These are phyloP conservation scores for Leccinum barrowsii DNA, from an alignment of 768 basidiomycete genomes.

Conservation along the genomic window DNA sequence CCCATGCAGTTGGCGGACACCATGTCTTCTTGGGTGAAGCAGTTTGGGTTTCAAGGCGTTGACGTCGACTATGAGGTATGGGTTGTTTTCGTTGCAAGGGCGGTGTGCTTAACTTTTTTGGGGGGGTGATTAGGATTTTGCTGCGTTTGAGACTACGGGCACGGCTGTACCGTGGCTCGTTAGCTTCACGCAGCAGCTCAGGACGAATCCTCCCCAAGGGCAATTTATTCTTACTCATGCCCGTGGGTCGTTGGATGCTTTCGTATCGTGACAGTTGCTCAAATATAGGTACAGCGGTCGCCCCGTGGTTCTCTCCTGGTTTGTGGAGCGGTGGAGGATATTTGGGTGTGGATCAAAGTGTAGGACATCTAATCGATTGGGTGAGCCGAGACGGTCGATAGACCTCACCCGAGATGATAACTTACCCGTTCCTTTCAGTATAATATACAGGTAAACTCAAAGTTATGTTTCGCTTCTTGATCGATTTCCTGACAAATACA, in stretches of 20 bases:
- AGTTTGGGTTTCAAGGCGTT: conserved; percentile 46
- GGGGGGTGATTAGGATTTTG: conserved; percentile 21
- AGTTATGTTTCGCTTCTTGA: background rate
- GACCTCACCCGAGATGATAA: background rate
- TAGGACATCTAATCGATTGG: conserved; percentile 43
- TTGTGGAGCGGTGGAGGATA: conserved; percentile 25
- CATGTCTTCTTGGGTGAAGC: conserved; percentile 42
- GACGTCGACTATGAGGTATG: conserved; percentile 48
- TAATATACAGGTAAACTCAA: background rate
- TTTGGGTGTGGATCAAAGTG: conserved; percentile 28
- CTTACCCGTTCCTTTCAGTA: background rate
- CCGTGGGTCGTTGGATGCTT: conserved; percentile 18
- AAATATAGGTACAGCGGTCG: background rate
- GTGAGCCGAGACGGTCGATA: conserved; percentile 13
- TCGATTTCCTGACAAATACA: background rate
- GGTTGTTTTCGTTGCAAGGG: background rate
- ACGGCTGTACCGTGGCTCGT: conserved; percentile 36
- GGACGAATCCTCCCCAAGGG: conserved; percentile 14
- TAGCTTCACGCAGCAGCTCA: conserved; percentile 28
- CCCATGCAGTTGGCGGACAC: conserved; percentile 12
- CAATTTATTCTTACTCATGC: conserved; percentile 25
- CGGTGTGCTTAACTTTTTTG: background rate
- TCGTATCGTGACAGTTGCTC: background rate
- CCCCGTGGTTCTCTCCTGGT: conserved; percentile 2
- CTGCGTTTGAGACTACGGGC: conserved; percentile 12